These are phyloP conservation scores for Acer yangbiense DNA, from an alignment of 345 rosid genomes.

Conservation along the genomic window DNA sequence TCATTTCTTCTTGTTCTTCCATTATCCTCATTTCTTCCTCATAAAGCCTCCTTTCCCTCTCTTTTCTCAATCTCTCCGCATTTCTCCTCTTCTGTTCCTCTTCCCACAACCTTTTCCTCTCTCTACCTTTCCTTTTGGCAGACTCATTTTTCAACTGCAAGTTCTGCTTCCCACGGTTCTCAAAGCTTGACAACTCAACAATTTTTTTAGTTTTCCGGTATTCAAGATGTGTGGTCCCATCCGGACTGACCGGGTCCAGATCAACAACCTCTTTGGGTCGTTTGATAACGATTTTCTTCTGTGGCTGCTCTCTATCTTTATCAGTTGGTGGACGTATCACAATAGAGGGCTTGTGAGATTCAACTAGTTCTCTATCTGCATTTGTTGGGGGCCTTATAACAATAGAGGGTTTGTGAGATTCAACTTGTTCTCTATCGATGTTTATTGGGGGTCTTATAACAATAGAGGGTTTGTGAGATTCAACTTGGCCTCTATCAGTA, in stretches of 20 bases:
- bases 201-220: constrained; percentile 80
- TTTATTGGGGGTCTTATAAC: constrained; percentile 59
- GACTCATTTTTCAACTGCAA: constrained; percentile 44
- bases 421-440: constrained; percentile 56
- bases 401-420: constrained; percentile 56
- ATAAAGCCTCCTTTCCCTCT: constrained; percentile 41
- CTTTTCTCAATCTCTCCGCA: constrained; percentile 52
- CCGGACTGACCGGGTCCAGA: constrained; percentile 70
- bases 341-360: constrained; percentile 69
- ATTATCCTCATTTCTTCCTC: constrained; percentile 48
- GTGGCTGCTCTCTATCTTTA: constrained; percentile 64
- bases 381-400: constrained; percentile 63
- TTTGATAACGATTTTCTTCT: constrained; percentile 77
- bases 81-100: constrained; percentile 75
- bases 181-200: constrained; percentile 74
- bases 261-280: constrained; percentile 75
- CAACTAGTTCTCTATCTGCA: constrained; percentile 57
- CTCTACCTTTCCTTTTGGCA: constrained; percentile 55
- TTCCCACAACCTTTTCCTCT: constrained; percentile 76
- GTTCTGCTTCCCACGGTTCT: constrained; percentile 48
- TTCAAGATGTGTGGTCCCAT: constrained; percentile 64
- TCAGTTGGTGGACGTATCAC: constrained; percentile 84
- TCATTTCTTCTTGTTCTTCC: constrained; percentile 47
- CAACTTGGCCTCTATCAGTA: constrained; percentile 59
- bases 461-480: constrained; percentile 59